phyloP scores from a whole-genome alignment of 768 basidiomycete species.

The Boletus reticulatus region DNA sequence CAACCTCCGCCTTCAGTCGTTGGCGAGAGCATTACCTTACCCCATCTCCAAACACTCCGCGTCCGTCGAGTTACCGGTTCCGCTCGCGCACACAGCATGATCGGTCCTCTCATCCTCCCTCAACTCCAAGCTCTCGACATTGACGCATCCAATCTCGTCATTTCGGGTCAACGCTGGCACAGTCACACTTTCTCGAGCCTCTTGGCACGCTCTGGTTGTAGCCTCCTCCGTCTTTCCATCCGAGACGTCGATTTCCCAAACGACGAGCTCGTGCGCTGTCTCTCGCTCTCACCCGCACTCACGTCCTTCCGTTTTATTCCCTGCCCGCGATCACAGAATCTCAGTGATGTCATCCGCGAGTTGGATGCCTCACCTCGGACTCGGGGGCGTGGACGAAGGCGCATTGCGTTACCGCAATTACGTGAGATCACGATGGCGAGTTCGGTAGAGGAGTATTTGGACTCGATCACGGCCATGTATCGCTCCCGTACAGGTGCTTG shows the following conservation, averaged over 20 bases:
- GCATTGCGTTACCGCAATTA: slow-evolving; percentile 1
- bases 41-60: slow-evolving; percentile 14
- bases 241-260: slow-evolving; percentile 18
- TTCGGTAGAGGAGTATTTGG: slow-evolving; percentile 9
- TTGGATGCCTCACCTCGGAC: slow-evolving; percentile 1
- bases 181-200: slow-evolving; percentile 14
- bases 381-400: background rate
- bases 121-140: slow-evolving; percentile 17
- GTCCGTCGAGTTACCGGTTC: slow-evolving; percentile 3
- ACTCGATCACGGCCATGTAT: slow-evolving; percentile 5
- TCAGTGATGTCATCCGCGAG: slow-evolving; percentile 6
- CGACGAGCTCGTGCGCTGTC: slow-evolving; percentile 21
- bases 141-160: slow-evolving; percentile 1
- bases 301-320: slow-evolving; percentile 18
- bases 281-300: slow-evolving; percentile 13
- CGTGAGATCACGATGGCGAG: slow-evolving; percentile 16
- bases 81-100: background rate
- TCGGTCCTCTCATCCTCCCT: slow-evolving; percentile 16
- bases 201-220: slow-evolving; percentile 14
- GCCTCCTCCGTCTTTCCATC: slow-evolving; percentile 15
- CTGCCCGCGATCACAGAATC: slow-evolving; percentile 16
- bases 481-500: slow-evolving; percentile 5
- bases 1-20: background rate
- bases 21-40: slow-evolving; percentile 1
- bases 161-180: slow-evolving; percentile 7